Evolutionary conservation across 768 basidiomycete species (phyloP), one percentile per base, ranked within the genome.

Genomic region (Lentinula sp.): DNA sequence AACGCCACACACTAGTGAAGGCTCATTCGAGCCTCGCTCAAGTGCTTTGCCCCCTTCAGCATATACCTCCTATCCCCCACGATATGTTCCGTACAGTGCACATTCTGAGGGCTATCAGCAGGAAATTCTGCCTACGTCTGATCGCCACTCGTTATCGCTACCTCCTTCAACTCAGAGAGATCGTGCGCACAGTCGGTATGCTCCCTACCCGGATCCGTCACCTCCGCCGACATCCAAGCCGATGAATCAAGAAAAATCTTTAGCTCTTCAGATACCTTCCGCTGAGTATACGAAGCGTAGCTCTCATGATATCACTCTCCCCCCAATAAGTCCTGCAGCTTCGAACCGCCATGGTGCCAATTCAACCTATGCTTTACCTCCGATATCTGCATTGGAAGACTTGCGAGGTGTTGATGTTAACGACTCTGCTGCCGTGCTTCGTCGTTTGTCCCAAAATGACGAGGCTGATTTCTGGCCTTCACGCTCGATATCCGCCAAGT

Each of bases 351-450:
- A 35, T 39, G 34, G 21, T 10, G 5, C 48, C 50, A 35, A 16
- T 21, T 5, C 28, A 1, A 72, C 76, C 1, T 86, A 85, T 62
- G 82, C 85, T 1, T 68, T 89, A 3, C 88, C 87, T 1, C 86
- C 87, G 0, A 88, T 89, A 60, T 84, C 87, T 6, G 83, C 86
- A 0, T 72, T 91, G 65, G 88, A 89, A 69, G 83, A 84, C 62
- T 69, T 85, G 53, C 77, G 85, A 8, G 83, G 84, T 2, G 71
- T 80, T 21, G 73, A 66, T 70, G 76, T 62, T 61, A 77, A 76
- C 40, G 86, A 89, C 67, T 84, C 87, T 0, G 83, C 84, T 4
- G 83, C 86, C 5, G 88, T 91, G 6, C 71, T 91, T 51, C 75
- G 84, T 58, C 79, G 89, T 31, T 71, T 91, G n/a, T 79, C 76